Evolutionary conservation across 208 protist species (phyloP), one percentile per base, ranked within the genome.

Genomic region (Herpetomonas samuelpessoai): DNA sequence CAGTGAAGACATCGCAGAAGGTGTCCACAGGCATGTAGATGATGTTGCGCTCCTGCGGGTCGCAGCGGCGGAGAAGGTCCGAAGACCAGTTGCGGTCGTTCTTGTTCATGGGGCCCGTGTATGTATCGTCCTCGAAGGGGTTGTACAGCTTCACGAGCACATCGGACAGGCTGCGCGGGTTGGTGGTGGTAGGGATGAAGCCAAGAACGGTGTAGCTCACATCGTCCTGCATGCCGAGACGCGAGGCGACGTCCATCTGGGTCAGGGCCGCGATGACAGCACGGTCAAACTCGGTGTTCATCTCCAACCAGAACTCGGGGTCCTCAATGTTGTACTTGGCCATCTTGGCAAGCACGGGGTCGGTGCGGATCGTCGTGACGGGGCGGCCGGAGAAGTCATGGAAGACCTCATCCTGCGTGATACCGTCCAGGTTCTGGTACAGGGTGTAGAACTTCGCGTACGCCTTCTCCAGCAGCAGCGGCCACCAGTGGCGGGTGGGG

Each of bases 361-460:
- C 79, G 46, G 74, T 79, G 3, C 69, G 69, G 22, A 79, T 76
- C 31, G 64, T 74, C 35, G 80, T 45, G 12, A 88, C 81, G 18
- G 81, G 78, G 7, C 66, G 63, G 4, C 83, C 83, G 6, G 65
- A 75, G 56, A 89, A 75, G 68, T 89, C 83, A 57, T 84, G 78
- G 54, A 82, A 79, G 6, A 81, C 50, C 57, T 88, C 81, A 9
- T 60, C 49, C 30, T 74, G 61, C 19, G 72, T 87, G 53, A 68
- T 74, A 22, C 74, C 83, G 18, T 75, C 68, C 29, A 91, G 51
- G 39, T 81, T 75, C 46, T 81, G 54, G 57, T 84, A 90, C 35
- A 74, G 51, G 16, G 68, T 75, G 73, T 90, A 90, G 69, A 90
- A 83, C 72, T 90, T 90, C 49, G 83, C 83, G 70, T 90, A 90